Conservation (phyloP, 768 basidiomycete species). For the Collybia nuda region DNA sequence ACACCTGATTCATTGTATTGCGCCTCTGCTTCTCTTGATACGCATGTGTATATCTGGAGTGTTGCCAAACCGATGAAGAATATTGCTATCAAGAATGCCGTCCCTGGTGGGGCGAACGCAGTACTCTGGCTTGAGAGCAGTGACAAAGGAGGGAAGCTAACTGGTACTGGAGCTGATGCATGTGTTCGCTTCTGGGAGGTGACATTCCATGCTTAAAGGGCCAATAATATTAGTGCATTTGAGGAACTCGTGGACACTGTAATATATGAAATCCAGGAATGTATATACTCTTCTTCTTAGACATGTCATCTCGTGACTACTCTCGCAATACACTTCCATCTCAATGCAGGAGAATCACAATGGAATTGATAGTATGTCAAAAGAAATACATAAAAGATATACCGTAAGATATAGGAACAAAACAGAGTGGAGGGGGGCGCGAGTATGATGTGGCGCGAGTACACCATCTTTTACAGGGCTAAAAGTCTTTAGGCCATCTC, state of each 20-base stretch:
- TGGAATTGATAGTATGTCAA: background rate
- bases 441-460: background rate
- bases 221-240: no score
- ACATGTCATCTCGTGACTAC: no score
- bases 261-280: no score
- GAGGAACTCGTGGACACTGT: no score
- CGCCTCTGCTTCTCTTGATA: slow-evolving; percentile 91
- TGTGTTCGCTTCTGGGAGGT: slow-evolving; percentile 76
- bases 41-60: slow-evolving; percentile 87
- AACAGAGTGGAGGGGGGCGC: background rate
- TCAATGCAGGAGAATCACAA: no score
- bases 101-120: slow-evolving; percentile 79
- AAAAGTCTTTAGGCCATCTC: slow-evolving; percentile 43
- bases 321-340: no score
- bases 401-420: background rate
- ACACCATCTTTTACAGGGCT: no score
- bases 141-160: slow-evolving; percentile 46
- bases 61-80: slow-evolving; percentile 69
- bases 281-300: no score
- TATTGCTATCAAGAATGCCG: slow-evolving; percentile 82
- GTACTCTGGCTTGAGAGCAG: slow-evolving; percentile 72
- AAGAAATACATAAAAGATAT: background rate
- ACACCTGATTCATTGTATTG: slow-evolving; percentile 71
- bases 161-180: slow-evolving; percentile 79
- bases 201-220: slow-evolving; percentile 35